Base-by-base conservation (phyloP, 148 eudicot genomes). In the Chenopodium berlandieri region DNA sequence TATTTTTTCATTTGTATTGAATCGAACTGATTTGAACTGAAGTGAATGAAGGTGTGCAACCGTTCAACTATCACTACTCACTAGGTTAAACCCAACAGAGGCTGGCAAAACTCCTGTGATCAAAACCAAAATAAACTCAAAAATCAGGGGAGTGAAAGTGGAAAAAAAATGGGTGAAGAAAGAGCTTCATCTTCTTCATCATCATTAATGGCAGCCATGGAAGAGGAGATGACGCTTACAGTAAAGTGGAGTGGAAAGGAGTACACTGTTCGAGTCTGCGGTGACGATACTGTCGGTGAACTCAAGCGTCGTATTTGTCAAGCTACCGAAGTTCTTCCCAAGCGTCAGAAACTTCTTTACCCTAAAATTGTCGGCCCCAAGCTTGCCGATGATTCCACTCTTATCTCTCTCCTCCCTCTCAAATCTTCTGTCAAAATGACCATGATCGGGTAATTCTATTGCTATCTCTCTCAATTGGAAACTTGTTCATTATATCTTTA, bases 241-340 rank as follows among this genome's bases (percentile, higher is more conserved):
- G 97, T 95, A 78, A 95, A 95, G 79, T 95, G 99, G 99, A 93
- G 95, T 78, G 97, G 97, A 5, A 94, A 94, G 64, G 99, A 94
- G 78, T 94, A 92, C 88, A 91, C 94, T 0, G 90, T 95, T 25
- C 88, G 98, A 79, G 92, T 95, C 2, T 95, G 99, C 86, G 97
- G 92, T 46, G 97, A 95, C 82, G 98, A 95, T 76, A 86, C 97
- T 16, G 88, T 95, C 4, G 97, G 92, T 0, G 99, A 95, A 76
- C 91, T 95, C 34, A 95, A 95, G 84, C 92, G 97, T 30, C 93
- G 99, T 2, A 94, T 95, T 58, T 94, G 95, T 73, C 89, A 94
- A 77, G 88, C 85, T 68, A 95, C 98, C 0, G 92, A 86, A 64
- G 98, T 95, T 34, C 92, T 95, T 4, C 99, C 99, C 7, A 94